Percentiles rank a stretch among this genome's conserved stretches.
phyloP scores from a whole-genome alignment of 176 grass and related monocot species.

The Guadua angustifolia region DNA sequence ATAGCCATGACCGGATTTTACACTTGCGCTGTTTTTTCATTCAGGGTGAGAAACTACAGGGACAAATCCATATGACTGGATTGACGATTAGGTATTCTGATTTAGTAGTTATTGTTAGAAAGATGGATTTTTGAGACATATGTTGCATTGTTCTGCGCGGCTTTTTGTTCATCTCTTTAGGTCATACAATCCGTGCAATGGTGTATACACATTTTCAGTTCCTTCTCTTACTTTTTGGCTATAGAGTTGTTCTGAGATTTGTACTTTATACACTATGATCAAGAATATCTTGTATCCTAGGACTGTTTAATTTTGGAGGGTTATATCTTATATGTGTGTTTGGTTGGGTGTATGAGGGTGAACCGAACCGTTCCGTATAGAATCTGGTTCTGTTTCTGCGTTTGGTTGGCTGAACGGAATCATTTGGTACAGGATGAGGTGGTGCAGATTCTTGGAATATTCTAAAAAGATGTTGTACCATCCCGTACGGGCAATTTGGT shows the following conservation, averaged over 20 bases:
- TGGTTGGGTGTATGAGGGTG: no score
- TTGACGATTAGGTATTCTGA: background rate
- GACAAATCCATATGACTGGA: background rate
- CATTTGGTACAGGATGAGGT: no score
- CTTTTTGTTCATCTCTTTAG: background rate
- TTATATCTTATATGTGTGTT: no score
- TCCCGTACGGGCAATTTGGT: no score
- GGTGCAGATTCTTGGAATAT: no score
- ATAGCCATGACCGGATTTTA: slow-evolving; percentile 56
- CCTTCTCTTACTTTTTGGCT: background rate
- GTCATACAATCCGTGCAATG: background rate
- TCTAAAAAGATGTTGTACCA: no score
- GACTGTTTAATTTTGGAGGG: background rate
- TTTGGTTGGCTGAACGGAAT: no score
- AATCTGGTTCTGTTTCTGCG: no score
- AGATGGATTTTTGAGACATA: background rate
- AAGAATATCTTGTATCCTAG: background rate
- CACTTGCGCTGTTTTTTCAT: slow-evolving; percentile 48
- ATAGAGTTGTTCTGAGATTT: slow-evolving; percentile 11
- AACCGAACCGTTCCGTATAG: no score
- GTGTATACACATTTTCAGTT: background rate
- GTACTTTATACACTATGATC: background rate
- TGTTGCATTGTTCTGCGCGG: background rate
- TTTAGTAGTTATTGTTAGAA: background rate
- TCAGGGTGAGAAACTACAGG: slow-evolving; percentile 38